Evolutionary conservation across 2,329 filamentous ascomycete species (phyloP).

Genomic region (Xylariaceae sp.): DNA sequence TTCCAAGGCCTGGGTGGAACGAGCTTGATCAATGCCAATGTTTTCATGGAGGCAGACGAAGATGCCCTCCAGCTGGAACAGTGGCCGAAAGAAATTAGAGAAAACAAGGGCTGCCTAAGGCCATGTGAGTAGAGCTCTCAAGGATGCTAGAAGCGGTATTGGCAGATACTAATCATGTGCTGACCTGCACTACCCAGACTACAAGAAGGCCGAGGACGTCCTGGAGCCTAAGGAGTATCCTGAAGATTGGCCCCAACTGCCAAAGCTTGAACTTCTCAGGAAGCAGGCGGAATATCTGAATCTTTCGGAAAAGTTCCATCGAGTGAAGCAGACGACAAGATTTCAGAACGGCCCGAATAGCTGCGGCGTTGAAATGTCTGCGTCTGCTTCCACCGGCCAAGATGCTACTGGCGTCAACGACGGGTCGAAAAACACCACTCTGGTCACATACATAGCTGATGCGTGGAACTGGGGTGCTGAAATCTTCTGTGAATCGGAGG

Average conservation of each 20-base stretch:
- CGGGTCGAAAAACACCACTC: slow-evolving; percentile 62
- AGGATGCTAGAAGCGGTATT: not conserved
- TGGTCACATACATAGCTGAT: slow-evolving; percentile 64
- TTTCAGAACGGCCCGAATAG: slow-evolving; percentile 59
- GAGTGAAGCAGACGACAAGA: slow-evolving; percentile 58
- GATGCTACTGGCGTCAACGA: slow-evolving; percentile 64
- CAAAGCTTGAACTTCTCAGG: slow-evolving; percentile 55
- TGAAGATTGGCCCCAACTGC: slow-evolving; percentile 50
- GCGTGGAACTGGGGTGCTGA: slow-evolving; percentile 71
- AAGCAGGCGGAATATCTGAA: slow-evolving; percentile 53
- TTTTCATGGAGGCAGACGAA: slow-evolving; percentile 58
- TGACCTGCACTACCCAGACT: slow-evolving; percentile 40
- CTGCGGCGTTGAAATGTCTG: slow-evolving; percentile 61
- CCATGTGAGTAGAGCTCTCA: slow-evolving; percentile 41
- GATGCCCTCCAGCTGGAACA: slow-evolving; percentile 48
- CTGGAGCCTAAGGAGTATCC: slow-evolving; percentile 59
- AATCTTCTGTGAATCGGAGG: slow-evolving; percentile 67
- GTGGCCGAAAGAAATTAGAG: slow-evolving; percentile 57
- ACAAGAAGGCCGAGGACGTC: slow-evolving; percentile 50
- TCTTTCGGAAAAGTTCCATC: slow-evolving; percentile 49
- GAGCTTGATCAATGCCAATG: slow-evolving; percentile 63
- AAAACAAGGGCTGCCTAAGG: slow-evolving; percentile 39
- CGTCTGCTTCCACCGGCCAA: slow-evolving; percentile 57
- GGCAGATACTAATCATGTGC: slow-evolving; percentile 4
- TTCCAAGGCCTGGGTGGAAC: slow-evolving; percentile 58